These are phyloP conservation scores for Cercospora sp. DNA, from an alignment of 2,329 filamentous ascomycete species.

Conservation along the genomic window DNA sequence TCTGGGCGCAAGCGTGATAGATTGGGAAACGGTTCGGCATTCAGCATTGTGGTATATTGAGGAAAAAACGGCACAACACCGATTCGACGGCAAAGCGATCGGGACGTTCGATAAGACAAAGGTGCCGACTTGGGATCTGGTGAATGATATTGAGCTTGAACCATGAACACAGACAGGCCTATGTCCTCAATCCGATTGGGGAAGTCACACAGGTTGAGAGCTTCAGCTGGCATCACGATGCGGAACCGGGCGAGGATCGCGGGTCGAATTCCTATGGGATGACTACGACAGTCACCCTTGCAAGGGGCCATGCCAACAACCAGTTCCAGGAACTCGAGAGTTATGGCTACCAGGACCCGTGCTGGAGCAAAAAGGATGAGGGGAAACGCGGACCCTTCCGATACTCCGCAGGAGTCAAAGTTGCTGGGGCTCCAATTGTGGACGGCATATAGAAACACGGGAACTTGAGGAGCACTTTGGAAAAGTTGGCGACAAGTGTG, in stretches of 20 bases:
- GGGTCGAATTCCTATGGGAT: conserved; percentile 7
- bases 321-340: conserved; percentile 4
- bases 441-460: not conserved
- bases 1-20: conserved; percentile 7
- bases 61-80: conserved; percentile 9
- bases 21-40: conserved; percentile 11
- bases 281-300: conserved; percentile 8
- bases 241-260: conserved; percentile 10
- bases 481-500: not conserved
- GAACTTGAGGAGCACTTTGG: not conserved
- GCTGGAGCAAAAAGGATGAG: not conserved
- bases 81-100: conserved; percentile 11
- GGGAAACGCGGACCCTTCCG: conserved; percentile 2
- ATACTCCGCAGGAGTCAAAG: not conserved
- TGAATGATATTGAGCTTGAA: conserved; percentile 12
- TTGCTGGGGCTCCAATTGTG: not conserved
- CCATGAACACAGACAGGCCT: conserved; percentile 1
- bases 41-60: conserved; percentile 13
- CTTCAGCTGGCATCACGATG: not conserved
- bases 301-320: conserved; percentile 7
- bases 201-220: not conserved
- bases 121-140: conserved; percentile 15
- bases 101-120: conserved; percentile 12
- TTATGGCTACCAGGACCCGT: not conserved
- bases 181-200: not conserved